Evolutionary conservation across 1,284 basidiomycete species (phyloP), one percentile per base, ranked within the genome.

Genomic region (Omphalotus olearius): DNA sequence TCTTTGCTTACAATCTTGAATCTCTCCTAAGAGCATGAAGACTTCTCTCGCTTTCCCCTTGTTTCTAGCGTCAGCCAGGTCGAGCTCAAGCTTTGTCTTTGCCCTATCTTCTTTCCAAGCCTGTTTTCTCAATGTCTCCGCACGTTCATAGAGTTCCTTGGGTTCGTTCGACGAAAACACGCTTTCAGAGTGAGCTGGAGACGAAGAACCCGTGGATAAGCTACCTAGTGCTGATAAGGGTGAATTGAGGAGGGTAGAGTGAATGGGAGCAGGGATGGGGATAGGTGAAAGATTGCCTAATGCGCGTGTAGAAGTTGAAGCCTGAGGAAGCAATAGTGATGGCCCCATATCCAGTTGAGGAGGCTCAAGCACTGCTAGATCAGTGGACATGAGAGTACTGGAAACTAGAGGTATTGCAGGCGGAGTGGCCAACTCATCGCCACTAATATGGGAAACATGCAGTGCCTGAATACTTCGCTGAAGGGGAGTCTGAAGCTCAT

Each of bases 41-140:
- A 66, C 66, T 33, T 74, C 71, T 52, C 65, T 66, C 10, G 63
- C 60, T 28, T 66, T 59, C 11, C 63, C 59, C 47, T 71, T 62
- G 23, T 40, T 52, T 42, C 64, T 55, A 0, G 73, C 72, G 30
- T 53, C 38, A 28, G 56, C 59, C 30, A 71, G 59, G 44, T 69
- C 59, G 14, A 54, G 51, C 43, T 67, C 61, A 23, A 74, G 57
- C 28, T 58, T 50, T 0, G 50, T 45, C 36, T 65, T 57, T 16
- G 65, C 58, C 42, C 57, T 60, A 47, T 70, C 68, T 45, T 67
- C 66, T 6, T 64, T 62, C 47, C 66, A 63, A 11, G 75, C 74
- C 54, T 72, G 58, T 37, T 65, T 60, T 47, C 74, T 62, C 26
- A 73, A 57, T 18, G 57, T 59, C 45, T 74, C 71, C 10, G 69